Base-by-base conservation (phyloP, 345 rosid species). In the Iberis pinnata region DNA sequence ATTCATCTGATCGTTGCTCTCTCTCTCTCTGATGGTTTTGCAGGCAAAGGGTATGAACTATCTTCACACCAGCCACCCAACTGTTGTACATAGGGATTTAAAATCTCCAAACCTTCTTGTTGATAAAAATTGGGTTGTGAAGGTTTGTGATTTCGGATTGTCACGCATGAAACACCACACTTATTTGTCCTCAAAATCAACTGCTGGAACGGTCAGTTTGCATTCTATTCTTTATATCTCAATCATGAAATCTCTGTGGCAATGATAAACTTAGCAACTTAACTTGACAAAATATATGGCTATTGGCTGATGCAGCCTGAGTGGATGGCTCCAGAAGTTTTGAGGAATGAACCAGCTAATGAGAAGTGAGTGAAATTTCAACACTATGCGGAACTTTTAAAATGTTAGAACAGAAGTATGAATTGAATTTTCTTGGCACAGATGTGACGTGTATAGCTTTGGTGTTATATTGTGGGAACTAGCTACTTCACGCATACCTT, bases 291-390 rank as follows among this genome's bases (percentile, higher is more conserved):
- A 5, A 25, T 53, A 10, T 54, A n/a, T 25, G 53, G 32, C 16
- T 48, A 14, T 39, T 54, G 72, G 13, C 15, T 22, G 11, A n/a
- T 76, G 76, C 86, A 92, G 98, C 96, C 98, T 12, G 98, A 92
- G 67, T 92, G 98, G 98, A 92, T 92, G 98, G 98, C 98, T 35
- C 98, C 98, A 2, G 98, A 92, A 85, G 86, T 92, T 57, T 75
- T 92, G 53, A 80, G 98, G 73, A 88, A 88, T 63, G 98, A 92
- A 79, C 98, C 79, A 2, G 95, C 98, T 56, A 75, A 83, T 47
- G 98, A 92, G 73, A 92, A 88, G 97, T 89, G 72, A 73, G 95
- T 73, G 69, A 59, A 58, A 33, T 59, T 35, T 18, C 36, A 37
- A 46, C 22, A 41, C 51, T 12, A 15, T 9, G 43, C 18, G 54